A percentile compares a stretch with the other conserved stretches of the same genome.
These are phyloP conservation scores for Graphium sp. DNA, from an alignment of 2,329 filamentous ascomycete species.

Conservation along the genomic window DNA sequence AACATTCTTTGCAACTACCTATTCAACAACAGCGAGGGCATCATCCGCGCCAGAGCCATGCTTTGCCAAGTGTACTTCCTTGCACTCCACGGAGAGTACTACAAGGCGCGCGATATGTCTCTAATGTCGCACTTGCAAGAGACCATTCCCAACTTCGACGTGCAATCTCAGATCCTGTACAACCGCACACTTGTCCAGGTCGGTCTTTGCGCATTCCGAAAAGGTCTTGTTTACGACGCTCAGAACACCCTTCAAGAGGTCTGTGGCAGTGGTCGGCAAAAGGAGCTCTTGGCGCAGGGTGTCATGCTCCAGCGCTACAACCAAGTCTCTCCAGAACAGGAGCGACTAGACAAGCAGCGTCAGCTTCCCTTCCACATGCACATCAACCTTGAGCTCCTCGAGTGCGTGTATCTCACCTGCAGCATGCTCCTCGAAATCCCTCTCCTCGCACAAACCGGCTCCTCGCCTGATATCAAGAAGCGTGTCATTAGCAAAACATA, in stretches of 20 bases:
- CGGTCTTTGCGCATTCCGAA: conserved; percentile 93
- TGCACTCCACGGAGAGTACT: conserved; percentile 94
- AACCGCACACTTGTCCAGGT: conserved; percentile 97
- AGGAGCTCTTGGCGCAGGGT: conserved; percentile 93
- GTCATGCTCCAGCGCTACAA: conserved; percentile 96
- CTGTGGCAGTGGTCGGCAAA: conserved; percentile 91
- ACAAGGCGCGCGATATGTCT: conserved; percentile 96
- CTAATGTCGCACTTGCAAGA: conserved; percentile 98
- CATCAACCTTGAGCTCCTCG: conserved; percentile 95
- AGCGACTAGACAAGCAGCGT: conserved; percentile 89
- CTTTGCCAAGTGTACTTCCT: conserved; percentile 98
- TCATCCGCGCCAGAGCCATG: conserved; percentile 92
- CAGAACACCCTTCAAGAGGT: conserved; percentile 97
- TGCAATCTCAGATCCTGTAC: conserved; percentile 95
- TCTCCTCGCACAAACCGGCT: conserved; percentile 88
- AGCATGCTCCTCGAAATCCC: conserved; percentile 99
- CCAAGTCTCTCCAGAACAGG: conserved; percentile 93
- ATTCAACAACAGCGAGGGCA: conserved; percentile 86
- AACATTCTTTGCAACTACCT: conserved; percentile 87
- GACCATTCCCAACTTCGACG: conserved; percentile 90
- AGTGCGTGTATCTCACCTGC: conserved; percentile 97
- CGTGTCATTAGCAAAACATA: conserved; percentile 98
- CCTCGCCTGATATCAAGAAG: conserved; percentile 93
- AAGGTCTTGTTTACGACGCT: conserved; percentile 90
- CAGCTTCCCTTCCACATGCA: conserved; percentile 99